Base-by-base conservation (phyloP, 2,329 filamentous ascomycete species). In the Clathrospora elynae region DNA sequence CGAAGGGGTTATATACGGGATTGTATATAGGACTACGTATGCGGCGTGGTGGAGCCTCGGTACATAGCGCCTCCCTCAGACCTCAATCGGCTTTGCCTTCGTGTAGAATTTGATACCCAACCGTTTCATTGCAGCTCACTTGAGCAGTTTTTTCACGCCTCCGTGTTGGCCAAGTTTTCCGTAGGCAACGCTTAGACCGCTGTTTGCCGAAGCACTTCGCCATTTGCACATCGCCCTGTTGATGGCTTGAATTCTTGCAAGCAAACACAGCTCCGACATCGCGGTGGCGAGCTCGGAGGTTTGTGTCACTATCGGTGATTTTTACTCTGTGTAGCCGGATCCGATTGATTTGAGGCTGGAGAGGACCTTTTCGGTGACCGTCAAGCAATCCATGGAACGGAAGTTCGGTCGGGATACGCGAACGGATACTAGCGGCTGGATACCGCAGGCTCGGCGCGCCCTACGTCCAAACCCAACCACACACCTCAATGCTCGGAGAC, bases 391-490 rank as follows among this genome's bases (percentile, higher is more conserved):
- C n/a, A n/a, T n/a, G n/a, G n/a, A n/a, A n/a, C n/a, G n/a, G n/a
- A n/a, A n/a, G n/a, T n/a, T n/a, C n/a, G n/a, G n/a, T n/a, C 34
- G 30, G 22, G n/a, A 18, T 22, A 34, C 33, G 14, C 23, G 20
- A 25, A 32, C 57, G 60, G 60, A 62, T 64, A 64, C 47, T 43
- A 49, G 52, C 58, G 58, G 58, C 37, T 38, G 54, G 56, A 57
- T 57, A 61, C 37, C 47, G 20, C 40, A 55, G 56, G 54, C 42
- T 49, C 43, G 41, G 45, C 51, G 44, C 57, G 59, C 55, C 59
- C 51, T 59, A 51, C 49, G 42, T 28, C 16, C 28, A 23, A 28
- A 10, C 31, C 16, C 28, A 23, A 28, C 10, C 26, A 33, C 30
- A 25, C 43, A 20, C 29, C 14, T 31, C 16, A 23, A 46, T 40